Evolutionary conservation across 371 early-diverging fungal species (phyloP), one percentile per base, ranked within the genome.

Genomic region (Coemansia sp.): DNA sequence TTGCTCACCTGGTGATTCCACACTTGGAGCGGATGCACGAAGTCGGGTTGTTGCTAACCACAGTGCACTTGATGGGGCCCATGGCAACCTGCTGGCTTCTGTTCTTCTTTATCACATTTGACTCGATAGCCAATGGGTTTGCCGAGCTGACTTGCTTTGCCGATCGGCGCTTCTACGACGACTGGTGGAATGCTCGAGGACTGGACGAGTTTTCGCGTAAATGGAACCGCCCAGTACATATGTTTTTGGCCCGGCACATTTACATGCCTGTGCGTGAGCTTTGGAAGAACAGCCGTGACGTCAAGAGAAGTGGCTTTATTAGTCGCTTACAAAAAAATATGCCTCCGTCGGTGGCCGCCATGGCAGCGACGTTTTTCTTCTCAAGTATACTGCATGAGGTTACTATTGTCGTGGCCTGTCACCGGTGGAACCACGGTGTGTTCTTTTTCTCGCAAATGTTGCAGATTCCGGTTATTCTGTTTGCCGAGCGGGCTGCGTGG

Each of bases 151-250:
- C 94, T 54, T 80, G 89, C 85, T 98, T 97, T 80, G 95, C 97
- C n/a, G 98, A 99, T 77, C 88, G 95, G 51, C 88, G 90, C 69
- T 98, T 98, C 83, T 99, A 98, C 82, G 95, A 93, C 64, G 95
- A 97, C 79, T 99, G 98, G 98, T 99, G 99, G 99, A 99, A 99
- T 47, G 86, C 88, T 67, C 79, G 86, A n/a, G 88, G 90, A 0
- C 94, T 91, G 68, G 95, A 92, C 67, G 97, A 97, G 78, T 99
- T 93, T 83, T 94, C 97, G 51, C 88, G 95, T 56, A 92, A 95
- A 72, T 99, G 99, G 99, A 99, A 99, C 82, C 92, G 89, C 66
- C 97, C 95, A 2, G 99, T 98, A 27, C 95, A 99, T 76, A 87
- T 92, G 48, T 98, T 97, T 82, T 81, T 98, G 39, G 86, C 95